Percentiles rank a stretch among this genome's conserved stretches.
These are phyloP conservation scores for Leishmania martiniquensis DNA, from an alignment of 208 protist species.

Conservation along the genomic window DNA sequence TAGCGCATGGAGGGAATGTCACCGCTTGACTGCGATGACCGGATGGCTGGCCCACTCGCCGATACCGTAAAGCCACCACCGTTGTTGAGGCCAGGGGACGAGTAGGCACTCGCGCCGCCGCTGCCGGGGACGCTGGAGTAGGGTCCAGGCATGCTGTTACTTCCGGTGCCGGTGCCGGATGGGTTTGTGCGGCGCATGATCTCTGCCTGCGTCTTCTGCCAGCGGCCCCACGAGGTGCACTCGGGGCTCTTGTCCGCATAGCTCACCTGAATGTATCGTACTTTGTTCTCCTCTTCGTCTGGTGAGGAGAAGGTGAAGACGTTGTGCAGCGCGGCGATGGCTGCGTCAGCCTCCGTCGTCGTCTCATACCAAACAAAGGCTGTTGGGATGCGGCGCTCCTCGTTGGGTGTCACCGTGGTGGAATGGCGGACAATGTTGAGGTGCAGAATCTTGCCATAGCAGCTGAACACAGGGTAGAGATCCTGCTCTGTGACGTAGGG, in stretches of 20 bases:
- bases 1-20: conserved; percentile 16
- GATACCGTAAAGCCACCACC: conserved; percentile 20
- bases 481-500: conserved; percentile 69
- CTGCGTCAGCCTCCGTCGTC: conserved; percentile 60
- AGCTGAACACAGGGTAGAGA: conserved; percentile 65
- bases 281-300: conserved; percentile 52
- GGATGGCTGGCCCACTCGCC: conserved; percentile 11
- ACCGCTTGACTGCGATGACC: conserved; percentile 30
- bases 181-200: conserved; percentile 35
- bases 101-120: conserved; percentile 6
- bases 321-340: conserved; percentile 74
- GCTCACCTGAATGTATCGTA: conserved; percentile 75
- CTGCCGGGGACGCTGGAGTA: conserved; percentile 8
- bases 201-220: conserved; percentile 55
- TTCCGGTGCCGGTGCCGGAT: conserved; percentile 26
- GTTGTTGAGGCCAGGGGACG: conserved; percentile 10
- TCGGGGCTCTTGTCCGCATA: conserved; percentile 65
- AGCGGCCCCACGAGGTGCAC: conserved; percentile 42
- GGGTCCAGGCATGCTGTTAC: conserved; percentile 19
- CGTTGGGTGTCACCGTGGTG: conserved; percentile 62
- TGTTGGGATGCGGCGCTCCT: conserved; percentile 57
- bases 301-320: conserved; percentile 59
- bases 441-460: conserved; percentile 59
- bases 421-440: conserved; percentile 67
- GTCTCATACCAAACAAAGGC: conserved; percentile 76